Conservation (phyloP, 495 filamentous ascomycete species). For the Rhizodiscina lignyota region DNA sequence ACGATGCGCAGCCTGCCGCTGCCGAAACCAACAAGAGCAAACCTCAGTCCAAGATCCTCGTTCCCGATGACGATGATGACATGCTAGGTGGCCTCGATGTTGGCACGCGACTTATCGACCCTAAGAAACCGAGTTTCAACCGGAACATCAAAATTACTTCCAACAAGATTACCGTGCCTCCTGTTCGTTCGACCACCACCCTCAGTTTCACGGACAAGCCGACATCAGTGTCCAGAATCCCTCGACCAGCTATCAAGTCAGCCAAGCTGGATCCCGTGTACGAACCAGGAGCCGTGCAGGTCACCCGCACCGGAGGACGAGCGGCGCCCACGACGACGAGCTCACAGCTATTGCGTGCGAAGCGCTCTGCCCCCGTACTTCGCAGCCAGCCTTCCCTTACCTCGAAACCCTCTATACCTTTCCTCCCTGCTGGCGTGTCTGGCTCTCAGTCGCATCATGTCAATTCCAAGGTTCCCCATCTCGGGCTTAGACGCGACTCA, state of each 20-base stretch:
- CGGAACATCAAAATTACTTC: constrained; percentile 63
- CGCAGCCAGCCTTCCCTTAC: constrained; percentile 16
- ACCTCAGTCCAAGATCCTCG: too few species aligned
- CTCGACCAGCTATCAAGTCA: constrained; percentile 40
- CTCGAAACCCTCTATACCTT: constrained; percentile 43
- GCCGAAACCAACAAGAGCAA: background rate
- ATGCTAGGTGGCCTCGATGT: constrained; percentile 80
- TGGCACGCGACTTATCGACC: constrained; percentile 63
- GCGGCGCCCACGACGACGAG: constrained; percentile 53
- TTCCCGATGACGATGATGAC: constrained; percentile 60
- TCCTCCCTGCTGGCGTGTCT: constrained; percentile 63
- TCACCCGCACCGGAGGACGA: constrained; percentile 52
- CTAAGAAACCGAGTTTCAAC: constrained; percentile 69
- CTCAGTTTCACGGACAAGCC: constrained; percentile 72
- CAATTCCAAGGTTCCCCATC: constrained; percentile 49
- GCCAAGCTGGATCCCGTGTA: constrained; percentile 86
- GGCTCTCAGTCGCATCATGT: constrained; percentile 65
- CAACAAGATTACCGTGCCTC: constrained; percentile 45
- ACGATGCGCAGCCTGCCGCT: background rate
- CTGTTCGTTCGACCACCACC: constrained; percentile 53
- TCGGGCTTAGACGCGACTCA: constrained; percentile 53
- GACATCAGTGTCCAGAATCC: constrained; percentile 26
- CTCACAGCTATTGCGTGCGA: constrained; percentile 61
- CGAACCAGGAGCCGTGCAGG: constrained; percentile 62
- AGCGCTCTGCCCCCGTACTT: constrained; percentile 77